Evolutionary conservation across 2,329 filamentous ascomycete genomes (phyloP).

Genomic region (Pezicula neosporulosa): DNA sequence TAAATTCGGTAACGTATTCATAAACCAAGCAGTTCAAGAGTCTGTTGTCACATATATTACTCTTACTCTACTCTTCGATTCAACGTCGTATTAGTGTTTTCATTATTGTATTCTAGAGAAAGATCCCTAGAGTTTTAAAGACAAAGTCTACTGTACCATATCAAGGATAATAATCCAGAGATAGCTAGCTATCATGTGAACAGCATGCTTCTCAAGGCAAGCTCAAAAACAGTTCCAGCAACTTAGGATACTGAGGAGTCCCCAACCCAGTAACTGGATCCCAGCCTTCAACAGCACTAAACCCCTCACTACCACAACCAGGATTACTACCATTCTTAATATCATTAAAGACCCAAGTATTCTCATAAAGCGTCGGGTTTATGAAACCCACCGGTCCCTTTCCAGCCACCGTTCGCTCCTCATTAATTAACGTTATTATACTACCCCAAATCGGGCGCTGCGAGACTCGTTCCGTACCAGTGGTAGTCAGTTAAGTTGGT

Average conservation of each 20-base stretch:
- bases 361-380: constrained; percentile 29
- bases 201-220: constrained; percentile 8
- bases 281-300: constrained; percentile 28
- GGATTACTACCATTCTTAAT: constrained; percentile 28
- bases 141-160: too few relatives aligned
- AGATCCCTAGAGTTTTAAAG: too few relatives aligned
- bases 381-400: constrained; percentile 35
- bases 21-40: too few relatives aligned
- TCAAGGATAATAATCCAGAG: too few relatives aligned
- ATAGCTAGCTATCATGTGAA: too few relatives aligned
- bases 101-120: too few relatives aligned
- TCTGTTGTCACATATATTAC: too few relatives aligned
- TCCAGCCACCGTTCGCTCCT: constrained; percentile 29
- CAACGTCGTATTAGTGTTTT: too few relatives aligned
- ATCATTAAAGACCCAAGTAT: constrained; percentile 27
- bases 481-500: constrained; percentile 36
- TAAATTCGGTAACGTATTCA: too few relatives aligned
- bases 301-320: constrained; percentile 29
- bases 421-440: constrained; percentile 40
- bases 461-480: constrained; percentile 47
- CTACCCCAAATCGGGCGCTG: constrained; percentile 36
- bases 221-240: constrained; percentile 16
- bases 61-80: too few relatives aligned
- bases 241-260: constrained; percentile 23
- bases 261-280: constrained; percentile 30